Base-by-base conservation (phyloP, 2,329 filamentous ascomycete genomes). In the Tolypocladium inflatum region DNA sequence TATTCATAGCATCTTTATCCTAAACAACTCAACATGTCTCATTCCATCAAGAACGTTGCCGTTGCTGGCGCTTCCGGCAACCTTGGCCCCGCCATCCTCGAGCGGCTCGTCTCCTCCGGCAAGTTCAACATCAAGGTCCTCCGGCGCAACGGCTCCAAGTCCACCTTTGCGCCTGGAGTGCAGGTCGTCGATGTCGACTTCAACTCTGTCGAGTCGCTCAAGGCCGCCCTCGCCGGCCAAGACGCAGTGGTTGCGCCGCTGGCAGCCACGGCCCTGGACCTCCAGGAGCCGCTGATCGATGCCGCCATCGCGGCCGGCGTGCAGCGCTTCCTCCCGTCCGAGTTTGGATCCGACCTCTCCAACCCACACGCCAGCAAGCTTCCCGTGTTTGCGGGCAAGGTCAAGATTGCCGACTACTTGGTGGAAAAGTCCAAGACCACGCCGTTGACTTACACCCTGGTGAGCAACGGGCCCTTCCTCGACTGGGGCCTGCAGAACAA, bases 281-380 rank as follows among this genome's bases (percentile, higher is more conserved):
- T 58, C 8, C 71, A 73, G 56, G 42, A 56, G 10, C 66, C 76
- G 13, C 71, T 87, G 52, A 75, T 87, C 51, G 79, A 86, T 38
- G 85, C 84, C 1, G 79, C 83, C 38, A 72, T 83, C 35, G 76
- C 77, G 4, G 82, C 83, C 4, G 83, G 84, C 6, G 82, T 88
- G 0, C 76, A 83, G 65, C 78, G 83, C 15, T 84, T 86, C 71
- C 70, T 88, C 38, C 83, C 84, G 2, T 80, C 80, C 2, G 84
- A 87, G 60, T 88, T 78, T 54, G 76, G 75, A 39, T 64, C 66
- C 50, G 68, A 77, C 71, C 58, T 71, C 11, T 41, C 56, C 21
- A 57, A 68, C 23, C 68, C 69, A 9, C 66, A 75, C 56, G 63
- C 69, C 53, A 62, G 72, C 57, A 55, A 69, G 2, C 74, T 87